Evolutionary conservation across 1,139 yeast genomes (phyloP).

Genomic region (Geotrichum australiense): DNA sequence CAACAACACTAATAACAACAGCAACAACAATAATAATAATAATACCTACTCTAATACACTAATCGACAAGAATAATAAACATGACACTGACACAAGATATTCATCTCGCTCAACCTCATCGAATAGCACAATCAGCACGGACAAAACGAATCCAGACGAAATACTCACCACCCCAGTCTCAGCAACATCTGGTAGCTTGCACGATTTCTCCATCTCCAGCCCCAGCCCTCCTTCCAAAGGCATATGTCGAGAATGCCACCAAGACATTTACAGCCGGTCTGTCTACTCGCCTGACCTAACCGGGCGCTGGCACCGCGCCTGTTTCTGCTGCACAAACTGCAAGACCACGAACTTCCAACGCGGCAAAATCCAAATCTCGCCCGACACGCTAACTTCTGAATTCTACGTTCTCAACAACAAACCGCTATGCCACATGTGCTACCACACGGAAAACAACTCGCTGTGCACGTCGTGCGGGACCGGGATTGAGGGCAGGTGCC

Average conservation of each 20-base stretch:
- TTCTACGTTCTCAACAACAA: constrained; percentile 73
- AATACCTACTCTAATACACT: no score
- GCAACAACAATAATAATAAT: no score
- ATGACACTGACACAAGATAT: no score
- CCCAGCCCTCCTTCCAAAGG: constrained; percentile 10
- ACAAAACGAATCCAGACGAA: background rate
- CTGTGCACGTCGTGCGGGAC: constrained; percentile 60
- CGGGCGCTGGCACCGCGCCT: constrained; percentile 91
- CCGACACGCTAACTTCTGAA: constrained; percentile 37
- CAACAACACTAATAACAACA: no score
- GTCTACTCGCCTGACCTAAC: constrained; percentile 76
- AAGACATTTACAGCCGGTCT: constrained; percentile 44
- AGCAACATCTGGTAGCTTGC: background rate
- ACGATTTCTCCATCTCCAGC: background rate
- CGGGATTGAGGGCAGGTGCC: constrained; percentile 86
- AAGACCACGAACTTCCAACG: constrained; percentile 27
- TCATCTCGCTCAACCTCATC: constrained; percentile 7
- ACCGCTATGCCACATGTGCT: constrained; percentile 76
- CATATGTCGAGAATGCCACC: constrained; percentile 43
- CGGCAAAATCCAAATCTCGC: constrained; percentile 34
- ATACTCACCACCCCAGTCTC: constrained; percentile 1
- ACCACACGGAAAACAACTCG: constrained; percentile 69
- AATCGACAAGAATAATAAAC: no score
- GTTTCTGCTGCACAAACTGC: constrained; percentile 74
- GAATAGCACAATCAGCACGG: background rate